Percentiles rank a stretch among this genome's conserved stretches.
phyloP scores from a whole-genome alignment of 495 filamentous ascomycete species.

The Penicillium roqueforti region DNA sequence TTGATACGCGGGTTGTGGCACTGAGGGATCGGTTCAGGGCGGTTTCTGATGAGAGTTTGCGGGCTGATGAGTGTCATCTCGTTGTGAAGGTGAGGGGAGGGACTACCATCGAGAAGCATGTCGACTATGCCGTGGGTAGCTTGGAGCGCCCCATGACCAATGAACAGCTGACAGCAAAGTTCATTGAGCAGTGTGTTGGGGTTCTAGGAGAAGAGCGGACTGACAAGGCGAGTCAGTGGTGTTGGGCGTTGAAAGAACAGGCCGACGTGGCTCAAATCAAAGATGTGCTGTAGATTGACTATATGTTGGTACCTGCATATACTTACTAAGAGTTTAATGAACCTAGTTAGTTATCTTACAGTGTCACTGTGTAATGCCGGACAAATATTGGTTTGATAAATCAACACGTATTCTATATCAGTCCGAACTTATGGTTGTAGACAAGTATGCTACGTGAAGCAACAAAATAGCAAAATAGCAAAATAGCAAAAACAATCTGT shows the following conservation, averaged over 20 bases:
- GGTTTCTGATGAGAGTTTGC: slow-evolving; percentile 33
- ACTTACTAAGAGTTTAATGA: not conserved
- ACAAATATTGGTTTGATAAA: not conserved
- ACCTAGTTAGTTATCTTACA: not conserved
- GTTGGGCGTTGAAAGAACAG: slow-evolving; percentile 14
- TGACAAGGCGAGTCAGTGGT: slow-evolving; percentile 17
- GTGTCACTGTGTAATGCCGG: not conserved
- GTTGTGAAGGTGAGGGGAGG: slow-evolving; percentile 13
- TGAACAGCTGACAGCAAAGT: slow-evolving; percentile 42
- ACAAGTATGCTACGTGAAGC: slow-evolving; percentile 33
- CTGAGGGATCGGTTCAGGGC: slow-evolving; percentile 42
- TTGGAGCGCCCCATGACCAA: slow-evolving; percentile 45
- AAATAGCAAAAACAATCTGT: slow-evolving; percentile 19
- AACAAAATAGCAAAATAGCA: slow-evolving; percentile 15
- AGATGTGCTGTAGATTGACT: slow-evolving; percentile 12
- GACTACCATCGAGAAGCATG: slow-evolving; percentile 37
- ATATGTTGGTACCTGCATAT: no score
- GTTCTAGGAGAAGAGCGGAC: slow-evolving; percentile 17
- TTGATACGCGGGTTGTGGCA: slow-evolving; percentile 29
- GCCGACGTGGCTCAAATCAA: slow-evolving; percentile 13
- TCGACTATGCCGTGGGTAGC: slow-evolving; percentile 50
- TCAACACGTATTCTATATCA: slow-evolving; percentile 28
- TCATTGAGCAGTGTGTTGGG: slow-evolving; percentile 35
- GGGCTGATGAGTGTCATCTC: slow-evolving; percentile 41
- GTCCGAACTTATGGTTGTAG: slow-evolving; percentile 23